Evolutionary conservation across 805 yeast genomes (phyloP).

Genomic region (Pichia sporocuriosa): DNA sequence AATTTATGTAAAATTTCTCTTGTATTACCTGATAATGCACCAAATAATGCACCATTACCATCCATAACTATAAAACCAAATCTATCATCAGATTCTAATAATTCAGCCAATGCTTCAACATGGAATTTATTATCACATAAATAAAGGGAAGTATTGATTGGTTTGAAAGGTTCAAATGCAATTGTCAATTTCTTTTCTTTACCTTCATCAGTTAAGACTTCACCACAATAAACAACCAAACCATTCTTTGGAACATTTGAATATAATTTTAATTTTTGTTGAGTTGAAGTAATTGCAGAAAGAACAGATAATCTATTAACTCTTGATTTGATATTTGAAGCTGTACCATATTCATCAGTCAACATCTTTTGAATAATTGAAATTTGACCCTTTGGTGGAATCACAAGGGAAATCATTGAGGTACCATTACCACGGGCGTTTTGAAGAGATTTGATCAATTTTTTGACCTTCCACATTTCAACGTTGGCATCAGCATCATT

Average conservation of each 20-base stretch:
- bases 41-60: slow-evolving; percentile 97
- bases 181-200: slow-evolving; percentile 94
- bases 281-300: slow-evolving; percentile 96
- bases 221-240: slow-evolving; percentile 96
- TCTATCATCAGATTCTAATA: slow-evolving; percentile 90
- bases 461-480: slow-evolving; percentile 98
- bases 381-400: slow-evolving; percentile 94
- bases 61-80: slow-evolving; percentile 99
- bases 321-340: slow-evolving; percentile 95
- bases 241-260: slow-evolving; percentile 91
- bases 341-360: slow-evolving; percentile 98
- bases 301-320: slow-evolving; percentile 93
- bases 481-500: slow-evolving; percentile 95
- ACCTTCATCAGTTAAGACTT: slow-evolving; percentile 93
- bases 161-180: slow-evolving; percentile 98
- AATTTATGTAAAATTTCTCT: slow-evolving; percentile 95
- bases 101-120: slow-evolving; percentile 91
- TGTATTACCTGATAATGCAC: slow-evolving; percentile 92
- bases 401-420: slow-evolving; percentile 93
- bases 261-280: slow-evolving; percentile 89
- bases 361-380: slow-evolving; percentile 82
- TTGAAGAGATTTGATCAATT: slow-evolving; percentile 81
- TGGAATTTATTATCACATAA: slow-evolving; percentile 98
- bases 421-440: slow-evolving; percentile 98
- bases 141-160: slow-evolving; percentile 94